Evolutionary conservation across 768 basidiomycete species (phyloP).

Genomic region (Termitomyces sp.): DNA sequence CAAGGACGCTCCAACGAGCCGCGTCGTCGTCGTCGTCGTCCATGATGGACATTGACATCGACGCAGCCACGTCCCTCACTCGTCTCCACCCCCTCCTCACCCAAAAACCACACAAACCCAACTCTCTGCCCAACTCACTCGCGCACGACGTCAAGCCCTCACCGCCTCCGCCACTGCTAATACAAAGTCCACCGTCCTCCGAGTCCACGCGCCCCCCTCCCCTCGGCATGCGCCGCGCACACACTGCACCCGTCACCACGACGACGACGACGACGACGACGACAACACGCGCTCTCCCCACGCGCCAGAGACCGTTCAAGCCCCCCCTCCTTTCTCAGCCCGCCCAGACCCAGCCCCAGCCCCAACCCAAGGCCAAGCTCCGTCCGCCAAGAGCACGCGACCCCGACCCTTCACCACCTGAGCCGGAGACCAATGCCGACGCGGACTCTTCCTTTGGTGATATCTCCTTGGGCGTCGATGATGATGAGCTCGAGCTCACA

Average conservation of each 20-base stretch:
- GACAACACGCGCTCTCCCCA: constrained; percentile 22
- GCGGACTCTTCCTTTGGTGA: constrained; percentile 22
- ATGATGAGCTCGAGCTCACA: constrained; percentile 18
- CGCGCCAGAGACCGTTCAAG: constrained; percentile 29
- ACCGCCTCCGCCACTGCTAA: not conserved
- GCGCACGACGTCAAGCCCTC: constrained; percentile 1
- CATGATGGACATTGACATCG: constrained; percentile 9
- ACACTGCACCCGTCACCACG: constrained; percentile 14
- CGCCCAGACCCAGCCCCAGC: constrained; percentile 2
- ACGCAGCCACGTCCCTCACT: not conserved
- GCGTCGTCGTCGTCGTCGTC: constrained; percentile 7
- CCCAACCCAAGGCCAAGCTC: not conserved
- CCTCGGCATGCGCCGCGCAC: constrained; percentile 34
- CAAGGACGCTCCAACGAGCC: not conserved
- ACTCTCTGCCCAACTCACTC: not conserved
- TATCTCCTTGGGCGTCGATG: constrained; percentile 20
- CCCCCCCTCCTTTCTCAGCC: constrained; percentile 26
- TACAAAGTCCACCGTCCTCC: constrained; percentile 3
- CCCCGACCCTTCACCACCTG: too few relatives aligned
- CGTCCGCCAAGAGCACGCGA: not conserved
- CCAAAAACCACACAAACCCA: constrained; percentile 7
- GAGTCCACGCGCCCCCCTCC: constrained; percentile 23
- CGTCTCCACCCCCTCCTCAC: constrained; percentile 15
- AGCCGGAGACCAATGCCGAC: constrained; percentile 9
- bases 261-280: too few relatives aligned